Base-by-base conservation (phyloP, 1,139 yeast species). In the Eremothecium gossypii region DNA sequence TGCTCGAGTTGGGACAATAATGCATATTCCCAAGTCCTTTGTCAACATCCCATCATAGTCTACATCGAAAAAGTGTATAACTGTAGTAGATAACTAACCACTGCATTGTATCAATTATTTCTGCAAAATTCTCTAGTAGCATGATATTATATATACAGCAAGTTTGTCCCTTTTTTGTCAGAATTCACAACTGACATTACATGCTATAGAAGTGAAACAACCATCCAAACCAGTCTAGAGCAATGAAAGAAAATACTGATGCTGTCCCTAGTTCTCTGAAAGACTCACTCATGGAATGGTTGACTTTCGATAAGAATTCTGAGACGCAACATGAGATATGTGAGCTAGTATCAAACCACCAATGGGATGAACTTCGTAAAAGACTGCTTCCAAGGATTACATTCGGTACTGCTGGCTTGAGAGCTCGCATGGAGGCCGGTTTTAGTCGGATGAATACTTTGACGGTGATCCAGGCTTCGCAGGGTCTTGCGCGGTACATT, bases 351-450 rank as follows among this genome's bases (percentile, higher is more conserved):
- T 57, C 60, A 1, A 46, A 54, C 0, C 55, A 65, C 4, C 60
- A 78, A 46, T 64, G 66, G 51, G 63, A 57, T 0, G 76, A 69
- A 39, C 66, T 87, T 36, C 73, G 72, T 39, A 59, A 60, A 35
- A 70, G 84, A 42, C 55, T 68, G 12, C 54, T 61, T 30, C 45
- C 64, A 2, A 64, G 95, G 40, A 82, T 87, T 31, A 70, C 78
- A n/a, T 87, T 87, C 63, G 97, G 96, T 0, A 87, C 97, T 0
- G 96, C 97, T 2, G 96, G 96, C 0, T 71, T 91, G 41, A 67
- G 98, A 28, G 77, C 95, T 2, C 68, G 73, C 26, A 87, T 91
- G 96, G 87, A 79, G 49, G 86, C 96, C 0, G 97, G 97, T 0
- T 89, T 83, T 59, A 75, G 78, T 41, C 74, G 87, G 51, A 83